phyloP scores from a whole-genome alignment of 768 basidiomycete genomes.

The Collybia sp. region DNA sequence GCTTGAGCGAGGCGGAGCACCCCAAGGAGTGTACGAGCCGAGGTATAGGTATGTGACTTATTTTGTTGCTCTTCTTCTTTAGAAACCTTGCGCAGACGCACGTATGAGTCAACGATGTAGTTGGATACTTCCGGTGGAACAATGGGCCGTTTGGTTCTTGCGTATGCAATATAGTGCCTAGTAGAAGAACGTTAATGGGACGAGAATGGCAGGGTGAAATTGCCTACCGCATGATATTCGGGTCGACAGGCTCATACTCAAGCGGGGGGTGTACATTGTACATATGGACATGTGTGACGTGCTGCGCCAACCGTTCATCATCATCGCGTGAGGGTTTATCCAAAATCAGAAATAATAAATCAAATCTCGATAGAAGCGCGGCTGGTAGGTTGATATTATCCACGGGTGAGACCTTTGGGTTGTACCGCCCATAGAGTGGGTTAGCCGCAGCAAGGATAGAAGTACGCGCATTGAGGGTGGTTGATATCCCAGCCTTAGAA shows the following conservation, averaged over 20 bases:
- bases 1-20: slow-evolving; percentile 94
- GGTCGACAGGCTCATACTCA: slow-evolving; percentile 80
- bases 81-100: slow-evolving; percentile 87
- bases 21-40: slow-evolving; percentile 91
- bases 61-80: slow-evolving; percentile 88
- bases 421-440: slow-evolving; percentile 96
- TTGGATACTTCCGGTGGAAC: slow-evolving; percentile 85
- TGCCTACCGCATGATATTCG: slow-evolving; percentile 79
- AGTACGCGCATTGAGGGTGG: slow-evolving; percentile 94
- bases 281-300: slow-evolving; percentile 99
- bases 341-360: slow-evolving; percentile 92
- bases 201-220: slow-evolving; percentile 5
- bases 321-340: slow-evolving; percentile 95
- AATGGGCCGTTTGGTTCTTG: slow-evolving; percentile 83
- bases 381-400: slow-evolving; percentile 99
- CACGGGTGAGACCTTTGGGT: slow-evolving; percentile 94
- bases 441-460: slow-evolving; percentile 98
- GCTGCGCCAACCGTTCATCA: slow-evolving; percentile 93
- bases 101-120: slow-evolving; percentile 94
- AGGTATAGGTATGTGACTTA: slow-evolving; percentile 91
- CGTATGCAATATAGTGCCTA: slow-evolving; percentile 93
- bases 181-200: neutral
- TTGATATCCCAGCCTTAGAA: slow-evolving; percentile 98
- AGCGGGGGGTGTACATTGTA: slow-evolving; percentile 84
- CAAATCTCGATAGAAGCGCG: slow-evolving; percentile 93